phyloP scores from a whole-genome alignment of 768 basidiomycete genomes.

The Macrolepiota fuliginosa region DNA sequence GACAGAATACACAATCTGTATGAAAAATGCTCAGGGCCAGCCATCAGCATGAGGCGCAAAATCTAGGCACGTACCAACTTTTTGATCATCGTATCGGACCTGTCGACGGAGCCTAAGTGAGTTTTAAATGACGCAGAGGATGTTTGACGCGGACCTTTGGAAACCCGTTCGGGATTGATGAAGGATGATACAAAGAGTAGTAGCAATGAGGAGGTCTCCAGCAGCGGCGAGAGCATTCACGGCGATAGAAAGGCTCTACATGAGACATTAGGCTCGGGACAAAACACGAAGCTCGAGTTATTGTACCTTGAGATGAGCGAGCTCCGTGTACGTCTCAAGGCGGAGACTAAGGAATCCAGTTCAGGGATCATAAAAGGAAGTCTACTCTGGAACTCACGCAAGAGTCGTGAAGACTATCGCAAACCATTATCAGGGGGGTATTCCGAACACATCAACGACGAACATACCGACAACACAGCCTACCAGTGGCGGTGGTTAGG shows the following conservation, averaged over 20 bases:
- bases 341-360: constrained; percentile 20
- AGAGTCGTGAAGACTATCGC: constrained; percentile 7
- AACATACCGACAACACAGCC: constrained; percentile 31
- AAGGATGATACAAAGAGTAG: constrained; percentile 38
- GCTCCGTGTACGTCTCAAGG: constrained; percentile 31
- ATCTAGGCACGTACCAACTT: constrained; percentile 30
- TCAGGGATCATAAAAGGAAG: background rate
- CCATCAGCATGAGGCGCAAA: background rate
- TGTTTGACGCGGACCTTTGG: constrained; percentile 27
- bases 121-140: background rate
- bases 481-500: constrained; percentile 8
- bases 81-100: constrained; percentile 48
- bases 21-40: background rate
- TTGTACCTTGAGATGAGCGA: constrained; percentile 34
- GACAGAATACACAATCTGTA: constrained; percentile 43
- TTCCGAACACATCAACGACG: background rate
- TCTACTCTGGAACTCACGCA: constrained; percentile 5
- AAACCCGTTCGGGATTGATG: constrained; percentile 48
- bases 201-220: constrained; percentile 46
- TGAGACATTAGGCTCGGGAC: background rate
- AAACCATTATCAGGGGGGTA: background rate
- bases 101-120: constrained; percentile 1
- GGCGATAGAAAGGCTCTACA: constrained; percentile 35
- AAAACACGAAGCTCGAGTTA: too few species aligned
- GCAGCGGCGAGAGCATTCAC: constrained; percentile 45